Evolutionary conservation across 1,284 basidiomycete genomes (phyloP).

Genomic region (Fomitopsis palustris): DNA sequence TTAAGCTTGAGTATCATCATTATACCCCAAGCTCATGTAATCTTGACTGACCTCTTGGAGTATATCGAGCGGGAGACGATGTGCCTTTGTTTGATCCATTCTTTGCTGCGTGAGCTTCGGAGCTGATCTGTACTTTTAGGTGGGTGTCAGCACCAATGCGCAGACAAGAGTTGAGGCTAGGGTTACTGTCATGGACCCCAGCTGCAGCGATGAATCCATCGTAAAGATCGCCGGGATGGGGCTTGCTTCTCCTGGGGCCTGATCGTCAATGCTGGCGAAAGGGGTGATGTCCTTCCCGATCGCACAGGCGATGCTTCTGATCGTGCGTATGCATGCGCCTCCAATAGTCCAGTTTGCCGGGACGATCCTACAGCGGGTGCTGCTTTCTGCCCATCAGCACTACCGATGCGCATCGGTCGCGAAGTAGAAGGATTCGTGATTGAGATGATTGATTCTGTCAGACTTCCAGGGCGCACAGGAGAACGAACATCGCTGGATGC

Average conservation of each 20-base stretch:
- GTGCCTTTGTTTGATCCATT: too few relatives aligned
- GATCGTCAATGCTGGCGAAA: slow-evolving; percentile 52
- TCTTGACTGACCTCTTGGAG: too few relatives aligned
- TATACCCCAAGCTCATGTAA: too few relatives aligned
- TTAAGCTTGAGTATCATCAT: too few relatives aligned
- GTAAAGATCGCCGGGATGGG: too few relatives aligned
- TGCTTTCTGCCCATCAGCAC: slow-evolving; percentile 72
- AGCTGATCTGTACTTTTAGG: too few relatives aligned
- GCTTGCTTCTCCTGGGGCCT: slow-evolving; percentile 43
- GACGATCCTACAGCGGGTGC: slow-evolving; percentile 83
- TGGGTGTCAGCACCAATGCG: too few relatives aligned
- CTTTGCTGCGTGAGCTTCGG: too few relatives aligned
- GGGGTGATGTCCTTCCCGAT: slow-evolving; percentile 70
- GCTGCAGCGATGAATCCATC: too few relatives aligned
- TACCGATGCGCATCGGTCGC: slow-evolving; percentile 58
- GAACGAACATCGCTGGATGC: slow-evolving; percentile 32
- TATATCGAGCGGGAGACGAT: too few relatives aligned
- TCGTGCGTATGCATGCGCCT: slow-evolving; percentile 60
- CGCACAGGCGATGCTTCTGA: slow-evolving; percentile 61
- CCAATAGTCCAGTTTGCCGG: slow-evolving; percentile 71
- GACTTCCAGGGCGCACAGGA: slow-evolving; percentile 60
- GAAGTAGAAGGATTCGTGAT: slow-evolving; percentile 61
- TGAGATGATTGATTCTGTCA: slow-evolving; percentile 70
- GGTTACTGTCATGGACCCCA: too few relatives aligned
- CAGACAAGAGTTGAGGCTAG: too few relatives aligned